These are phyloP conservation scores for Flammula alnicola DNA, from an alignment of 1,284 basidiomycete species.

Conservation along the genomic window DNA sequence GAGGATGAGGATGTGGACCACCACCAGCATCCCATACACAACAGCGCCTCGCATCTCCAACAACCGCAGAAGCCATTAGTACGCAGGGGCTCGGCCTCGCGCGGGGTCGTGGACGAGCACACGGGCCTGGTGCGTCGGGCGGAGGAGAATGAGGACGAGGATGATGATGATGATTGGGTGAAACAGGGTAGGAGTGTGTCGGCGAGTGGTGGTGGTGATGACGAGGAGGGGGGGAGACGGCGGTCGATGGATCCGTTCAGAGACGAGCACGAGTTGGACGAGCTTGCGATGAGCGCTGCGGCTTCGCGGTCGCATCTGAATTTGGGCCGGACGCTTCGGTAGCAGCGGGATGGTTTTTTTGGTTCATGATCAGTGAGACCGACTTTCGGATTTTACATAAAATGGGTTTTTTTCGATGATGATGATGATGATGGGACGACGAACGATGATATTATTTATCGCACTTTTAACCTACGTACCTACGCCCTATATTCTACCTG, in stretches of 20 bases:
- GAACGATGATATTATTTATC: slow-evolving; percentile 9
- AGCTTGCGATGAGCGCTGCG: no score
- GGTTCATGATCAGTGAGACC: background rate
- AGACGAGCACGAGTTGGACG: slow-evolving; percentile 23
- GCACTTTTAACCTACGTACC: background rate
- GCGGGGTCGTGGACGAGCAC: slow-evolving; percentile 15
- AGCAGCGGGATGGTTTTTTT: background rate
- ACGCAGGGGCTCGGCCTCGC: slow-evolving; percentile 3
- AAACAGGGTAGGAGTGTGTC: slow-evolving; percentile 6
- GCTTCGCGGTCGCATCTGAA: no score
- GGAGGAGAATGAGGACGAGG: slow-evolving; percentile 16
- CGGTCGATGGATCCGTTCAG: slow-evolving; percentile 34
- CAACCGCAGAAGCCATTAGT: background rate
- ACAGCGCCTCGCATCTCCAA: background rate
- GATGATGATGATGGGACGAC: no score
- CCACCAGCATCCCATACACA: slow-evolving; percentile 39
- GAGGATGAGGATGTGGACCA: slow-evolving; percentile 43
- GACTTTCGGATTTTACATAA: no score
- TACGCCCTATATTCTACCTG: slow-evolving; percentile 9
- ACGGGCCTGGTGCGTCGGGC: slow-evolving; percentile 19
- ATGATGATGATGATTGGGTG: slow-evolving; percentile 17
- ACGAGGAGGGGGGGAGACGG: slow-evolving; percentile 12
- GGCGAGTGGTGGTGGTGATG: background rate
- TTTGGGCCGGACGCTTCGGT: slow-evolving; percentile 11
- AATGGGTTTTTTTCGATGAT: no score